Evolutionary conservation across 2,329 filamentous ascomycete genomes (phyloP).

Genomic region (Cladosporium sp.): DNA sequence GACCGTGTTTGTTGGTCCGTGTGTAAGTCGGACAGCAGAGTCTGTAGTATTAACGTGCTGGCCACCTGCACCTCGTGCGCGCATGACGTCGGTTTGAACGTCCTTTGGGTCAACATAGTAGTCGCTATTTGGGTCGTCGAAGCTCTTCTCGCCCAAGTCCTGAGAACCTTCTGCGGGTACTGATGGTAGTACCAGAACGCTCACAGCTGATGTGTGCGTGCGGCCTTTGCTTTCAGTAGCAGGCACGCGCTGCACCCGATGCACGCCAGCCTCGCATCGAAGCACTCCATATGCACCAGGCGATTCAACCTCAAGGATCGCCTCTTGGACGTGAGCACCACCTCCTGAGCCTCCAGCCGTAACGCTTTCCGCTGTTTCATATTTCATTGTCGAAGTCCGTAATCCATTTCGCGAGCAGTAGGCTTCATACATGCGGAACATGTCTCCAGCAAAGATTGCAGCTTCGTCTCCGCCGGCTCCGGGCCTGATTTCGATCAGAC

Average conservation of each 20-base stretch:
- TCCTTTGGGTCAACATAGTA: constrained; percentile 86
- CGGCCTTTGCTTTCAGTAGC: constrained; percentile 86
- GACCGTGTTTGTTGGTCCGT: constrained; percentile 78
- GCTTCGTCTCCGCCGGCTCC: constrained; percentile 91
- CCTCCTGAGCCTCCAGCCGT: constrained; percentile 49
- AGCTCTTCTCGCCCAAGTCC: constrained; percentile 52
- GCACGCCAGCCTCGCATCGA: constrained; percentile 86
- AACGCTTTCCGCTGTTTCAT: constrained; percentile 66
- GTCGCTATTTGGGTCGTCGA: constrained; percentile 81
- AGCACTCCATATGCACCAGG: constrained; percentile 76
- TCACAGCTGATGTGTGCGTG: constrained; percentile 88
- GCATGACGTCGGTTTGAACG: constrained; percentile 82
- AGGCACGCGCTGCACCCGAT: constrained; percentile 89
- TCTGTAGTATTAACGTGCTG: constrained; percentile 99
- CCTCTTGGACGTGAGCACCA: constrained; percentile 75
- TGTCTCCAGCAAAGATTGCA: constrained; percentile 78
- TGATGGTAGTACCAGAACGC: constrained; percentile 85
- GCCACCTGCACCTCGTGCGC: constrained; percentile 84
- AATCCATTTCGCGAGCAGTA: constrained; percentile 70
- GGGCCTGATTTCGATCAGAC: constrained; percentile 85
- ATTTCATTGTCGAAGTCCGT: constrained; percentile 68
- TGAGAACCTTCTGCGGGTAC: constrained; percentile 57
- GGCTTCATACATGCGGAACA: constrained; percentile 83
- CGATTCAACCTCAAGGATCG: constrained; percentile 75
- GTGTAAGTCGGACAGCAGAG: constrained; percentile 87